phyloP scores from a whole-genome alignment of 352 stramenopile genomes.

The Bremia lactucae region DNA sequence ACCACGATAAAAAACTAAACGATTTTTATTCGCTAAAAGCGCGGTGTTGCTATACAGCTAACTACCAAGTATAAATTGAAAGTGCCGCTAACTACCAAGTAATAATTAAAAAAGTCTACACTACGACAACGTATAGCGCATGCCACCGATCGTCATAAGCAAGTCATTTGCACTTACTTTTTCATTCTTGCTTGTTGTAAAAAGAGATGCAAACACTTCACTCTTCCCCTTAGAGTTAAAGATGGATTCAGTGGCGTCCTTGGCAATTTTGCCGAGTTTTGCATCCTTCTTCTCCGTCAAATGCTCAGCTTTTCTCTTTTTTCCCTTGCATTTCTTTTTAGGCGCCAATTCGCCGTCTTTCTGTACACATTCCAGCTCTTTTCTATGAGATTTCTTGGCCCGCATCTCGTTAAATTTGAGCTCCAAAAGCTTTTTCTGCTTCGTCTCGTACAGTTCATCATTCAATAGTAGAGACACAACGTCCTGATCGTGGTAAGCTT shows the following conservation, averaged over 20 bases:
- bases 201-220: conserved; percentile 73
- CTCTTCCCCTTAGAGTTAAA: conserved; percentile 64
- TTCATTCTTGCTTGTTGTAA: conserved; percentile 52
- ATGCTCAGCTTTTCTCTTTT: conserved; percentile 32
- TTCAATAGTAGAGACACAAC: conserved; percentile 48
- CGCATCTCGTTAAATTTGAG: conserved; percentile 39
- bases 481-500: conserved; percentile 36
- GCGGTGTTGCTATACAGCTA: too few species aligned
- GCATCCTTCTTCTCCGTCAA: conserved; percentile 7
- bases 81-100: too few species aligned
- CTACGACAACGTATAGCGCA: conserved; percentile 80
- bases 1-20: too few species aligned
- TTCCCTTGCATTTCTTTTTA: conserved; percentile 17
- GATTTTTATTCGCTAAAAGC: too few species aligned
- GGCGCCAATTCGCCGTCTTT: conserved; percentile 16
- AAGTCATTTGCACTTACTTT: conserved; percentile 72
- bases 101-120: too few species aligned
- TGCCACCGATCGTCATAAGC: conserved; percentile 74
- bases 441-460: conserved; percentile 45
- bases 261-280: conserved; percentile 34
- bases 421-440: conserved; percentile 34
- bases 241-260: conserved; percentile 46
- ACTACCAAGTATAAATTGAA: too few species aligned
- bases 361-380: conserved; percentile 23
- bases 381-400: conserved; percentile 46